phyloP scores from a whole-genome alignment of 2,329 filamentous ascomycete genomes.

The Aspergillus oerlinghausenensis region DNA sequence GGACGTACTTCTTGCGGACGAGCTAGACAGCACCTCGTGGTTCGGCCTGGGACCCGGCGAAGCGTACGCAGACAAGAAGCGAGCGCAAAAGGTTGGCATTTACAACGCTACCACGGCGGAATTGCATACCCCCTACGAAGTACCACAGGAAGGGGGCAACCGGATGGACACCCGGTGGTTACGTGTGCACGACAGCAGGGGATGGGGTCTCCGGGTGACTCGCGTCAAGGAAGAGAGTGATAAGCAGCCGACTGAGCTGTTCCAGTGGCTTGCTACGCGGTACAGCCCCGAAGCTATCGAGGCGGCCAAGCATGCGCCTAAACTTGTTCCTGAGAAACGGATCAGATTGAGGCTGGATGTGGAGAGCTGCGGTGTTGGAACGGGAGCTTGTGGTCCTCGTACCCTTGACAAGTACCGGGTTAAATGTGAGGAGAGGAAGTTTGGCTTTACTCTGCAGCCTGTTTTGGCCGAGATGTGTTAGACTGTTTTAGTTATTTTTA shows the following conservation, averaged over 20 bases:
- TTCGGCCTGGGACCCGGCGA: slow-evolving; percentile 25
- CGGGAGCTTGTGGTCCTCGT: neutral
- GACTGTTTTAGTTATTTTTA: neutral
- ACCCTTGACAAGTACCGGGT: neutral
- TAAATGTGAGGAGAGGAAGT: neutral
- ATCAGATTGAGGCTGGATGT: slow-evolving; percentile 16
- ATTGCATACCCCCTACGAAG: slow-evolving; percentile 24
- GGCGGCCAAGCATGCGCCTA: slow-evolving; percentile 14
- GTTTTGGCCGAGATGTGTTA: neutral
- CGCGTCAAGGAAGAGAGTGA: neutral
- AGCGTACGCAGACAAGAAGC: slow-evolving; percentile 23
- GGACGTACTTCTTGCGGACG: slow-evolving; percentile 9
- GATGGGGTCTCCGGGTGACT: slow-evolving; percentile 1
- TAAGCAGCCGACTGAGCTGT: neutral
- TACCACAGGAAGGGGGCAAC: slow-evolving; percentile 24
- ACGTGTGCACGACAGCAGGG: slow-evolving; percentile 5
- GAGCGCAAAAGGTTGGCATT: slow-evolving; percentile 16
- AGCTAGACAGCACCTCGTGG: slow-evolving; percentile 16
- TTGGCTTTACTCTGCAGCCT: neutral
- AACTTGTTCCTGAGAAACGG: slow-evolving; percentile 12
- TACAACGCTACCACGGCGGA: slow-evolving; percentile 11
- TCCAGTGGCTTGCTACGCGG: slow-evolving; percentile 15
- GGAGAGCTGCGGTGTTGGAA: neutral
- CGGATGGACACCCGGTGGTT: slow-evolving; percentile 20
- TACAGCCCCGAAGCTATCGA: slow-evolving; percentile 15